phyloP scores from a whole-genome alignment of 805 yeast genomes.

The Ogataea naganishii region DNA sequence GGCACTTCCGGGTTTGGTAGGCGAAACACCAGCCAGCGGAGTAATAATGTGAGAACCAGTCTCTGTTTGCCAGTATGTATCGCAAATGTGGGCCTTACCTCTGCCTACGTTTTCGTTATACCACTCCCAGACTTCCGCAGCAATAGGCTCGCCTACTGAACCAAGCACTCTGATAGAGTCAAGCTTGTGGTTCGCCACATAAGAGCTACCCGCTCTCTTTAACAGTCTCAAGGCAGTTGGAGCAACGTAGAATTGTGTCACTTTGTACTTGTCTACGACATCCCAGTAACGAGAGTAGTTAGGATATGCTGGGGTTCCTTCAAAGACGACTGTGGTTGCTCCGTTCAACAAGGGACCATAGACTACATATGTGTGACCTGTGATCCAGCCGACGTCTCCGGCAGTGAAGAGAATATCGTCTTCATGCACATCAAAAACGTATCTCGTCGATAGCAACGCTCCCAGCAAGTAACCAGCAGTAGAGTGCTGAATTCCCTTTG shows the following conservation, averaged over 20 bases:
- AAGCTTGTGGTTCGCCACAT: conserved; percentile 53
- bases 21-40: conserved; percentile 69
- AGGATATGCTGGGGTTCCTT: conserved; percentile 85
- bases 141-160: conserved; percentile 82
- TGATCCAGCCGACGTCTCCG: conserved; percentile 89
- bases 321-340: conserved; percentile 72
- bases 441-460: conserved; percentile 65
- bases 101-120: conserved; percentile 65
- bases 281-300: conserved; percentile 75
- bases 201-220: conserved; percentile 64
- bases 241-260: conserved; percentile 75
- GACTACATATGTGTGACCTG: conserved; percentile 78
- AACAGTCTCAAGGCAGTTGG: conserved; percentile 76
- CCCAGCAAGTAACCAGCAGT: conserved; percentile 76
- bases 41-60: conserved; percentile 75
- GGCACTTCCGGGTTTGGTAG: conserved; percentile 82
- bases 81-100: conserved; percentile 62
- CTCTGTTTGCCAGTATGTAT: conserved; percentile 89
- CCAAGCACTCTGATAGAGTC: conserved; percentile 62
- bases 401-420: conserved; percentile 77
- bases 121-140: conserved; percentile 87
- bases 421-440: conserved; percentile 67
- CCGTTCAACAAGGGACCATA: conserved; percentile 77
- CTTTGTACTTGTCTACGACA: conserved; percentile 61
- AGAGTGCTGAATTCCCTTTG: conserved; percentile 78